These are phyloP conservation scores for Oryza rufipogon DNA, from an alignment of 176 grass and related monocot genomes.

Conservation along the genomic window DNA sequence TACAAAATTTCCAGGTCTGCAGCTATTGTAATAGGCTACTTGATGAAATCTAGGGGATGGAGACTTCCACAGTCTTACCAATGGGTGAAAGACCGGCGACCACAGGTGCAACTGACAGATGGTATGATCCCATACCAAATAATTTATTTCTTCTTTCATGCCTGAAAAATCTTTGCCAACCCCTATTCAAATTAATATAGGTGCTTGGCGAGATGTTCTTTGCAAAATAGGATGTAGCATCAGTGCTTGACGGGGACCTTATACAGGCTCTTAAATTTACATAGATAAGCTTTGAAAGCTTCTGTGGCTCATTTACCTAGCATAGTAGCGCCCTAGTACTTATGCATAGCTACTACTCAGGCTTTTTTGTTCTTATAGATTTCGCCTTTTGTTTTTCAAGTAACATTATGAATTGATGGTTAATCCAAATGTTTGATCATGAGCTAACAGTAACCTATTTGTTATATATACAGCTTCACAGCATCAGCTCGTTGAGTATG, in stretches of 20 bases:
- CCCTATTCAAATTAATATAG: background rate
- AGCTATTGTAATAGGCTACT: conserved; percentile 66
- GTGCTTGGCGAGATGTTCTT: background rate
- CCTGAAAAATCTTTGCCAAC: background rate
- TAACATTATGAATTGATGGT: background rate
- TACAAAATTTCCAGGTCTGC: conserved; percentile 62
- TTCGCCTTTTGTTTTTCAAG: background rate
- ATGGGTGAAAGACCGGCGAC: conserved; percentile 72
- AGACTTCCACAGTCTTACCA: conserved; percentile 64
- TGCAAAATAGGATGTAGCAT: background rate
- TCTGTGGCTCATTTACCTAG: too few relatives aligned
- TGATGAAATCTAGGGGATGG: conserved; percentile 82
- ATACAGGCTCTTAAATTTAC: too few relatives aligned
- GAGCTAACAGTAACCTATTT: conserved; percentile 12
- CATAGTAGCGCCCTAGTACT: too few relatives aligned
- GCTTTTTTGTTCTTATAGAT: background rate
- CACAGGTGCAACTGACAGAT: conserved; percentile 59
- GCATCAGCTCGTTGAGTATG: conserved; percentile 66
- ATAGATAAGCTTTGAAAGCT: too few relatives aligned
- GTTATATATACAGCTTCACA: conserved; percentile 53
- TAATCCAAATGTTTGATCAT: conserved; percentile 1
- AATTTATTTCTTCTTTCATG: conserved; percentile 11
- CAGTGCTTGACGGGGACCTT: background rate
- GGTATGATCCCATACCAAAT: conserved; percentile 49
- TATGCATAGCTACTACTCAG: too few relatives aligned